These are phyloP conservation scores for Backusella psychrophila DNA, from an alignment of 192 early-diverging fungal genomes.

Conservation along the genomic window DNA sequence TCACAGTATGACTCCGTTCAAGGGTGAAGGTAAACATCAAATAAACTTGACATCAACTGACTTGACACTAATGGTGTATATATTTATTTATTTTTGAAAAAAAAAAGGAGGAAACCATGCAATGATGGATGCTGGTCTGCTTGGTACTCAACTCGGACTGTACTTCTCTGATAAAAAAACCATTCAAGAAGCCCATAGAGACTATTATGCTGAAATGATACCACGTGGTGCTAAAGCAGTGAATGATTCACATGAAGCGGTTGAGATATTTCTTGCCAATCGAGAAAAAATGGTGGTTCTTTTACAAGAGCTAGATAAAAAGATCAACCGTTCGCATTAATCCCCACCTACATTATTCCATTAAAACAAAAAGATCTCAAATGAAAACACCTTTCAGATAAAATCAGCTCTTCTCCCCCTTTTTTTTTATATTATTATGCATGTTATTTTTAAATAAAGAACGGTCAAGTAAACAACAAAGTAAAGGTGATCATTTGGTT, in stretches of 20 bases:
- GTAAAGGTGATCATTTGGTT: no score
- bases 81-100: neutral
- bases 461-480: no score
- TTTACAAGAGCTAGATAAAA: neutral
- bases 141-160: neutral
- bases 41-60: neutral
- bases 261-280: neutral
- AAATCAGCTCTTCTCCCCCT: no score
- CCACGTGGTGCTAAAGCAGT: neutral
- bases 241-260: neutral
- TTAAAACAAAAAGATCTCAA: no score
- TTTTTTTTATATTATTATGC: no score
- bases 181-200: neutral
- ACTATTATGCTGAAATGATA: conserved; percentile 8
- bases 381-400: no score
- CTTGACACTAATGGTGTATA: neutral
- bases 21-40: conserved; percentile 23
- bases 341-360: no score
- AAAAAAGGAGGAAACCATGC: conserved; percentile 23
- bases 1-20: conserved; percentile 20
- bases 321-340: neutral
- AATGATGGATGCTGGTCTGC: conserved; percentile 14
- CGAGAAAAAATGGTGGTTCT: neutral
- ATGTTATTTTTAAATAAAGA: no score
- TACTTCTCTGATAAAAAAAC: neutral